Evolutionary conservation across 176 grass and related monocot genomes (phyloP).

Genomic region (Guadua angustifolia): DNA sequence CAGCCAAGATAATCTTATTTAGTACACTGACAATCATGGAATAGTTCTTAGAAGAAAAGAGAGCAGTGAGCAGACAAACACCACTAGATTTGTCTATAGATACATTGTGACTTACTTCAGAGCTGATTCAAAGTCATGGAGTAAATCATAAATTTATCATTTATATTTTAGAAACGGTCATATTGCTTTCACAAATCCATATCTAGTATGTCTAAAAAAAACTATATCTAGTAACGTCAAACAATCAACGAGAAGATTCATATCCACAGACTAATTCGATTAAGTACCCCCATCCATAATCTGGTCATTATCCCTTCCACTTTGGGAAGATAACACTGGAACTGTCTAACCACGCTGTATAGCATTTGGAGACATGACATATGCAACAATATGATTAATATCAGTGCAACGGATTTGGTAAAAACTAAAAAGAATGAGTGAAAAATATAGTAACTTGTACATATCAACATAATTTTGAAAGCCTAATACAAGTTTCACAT

Average conservation of each 20-base stretch:
- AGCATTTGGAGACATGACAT: neutral
- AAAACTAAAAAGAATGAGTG: conserved; percentile 4
- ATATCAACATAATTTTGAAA: neutral
- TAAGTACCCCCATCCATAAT: neutral
- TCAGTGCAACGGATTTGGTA: neutral
- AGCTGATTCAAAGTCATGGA: neutral
- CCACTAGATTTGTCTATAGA: neutral
- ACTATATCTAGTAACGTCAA: neutral
- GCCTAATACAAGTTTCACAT: neutral
- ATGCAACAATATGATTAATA: neutral
- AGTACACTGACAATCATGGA: neutral
- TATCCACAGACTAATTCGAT: conserved; percentile 17
- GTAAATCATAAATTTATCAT: neutral
- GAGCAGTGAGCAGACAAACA: conserved; percentile 1
- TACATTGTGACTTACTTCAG: neutral
- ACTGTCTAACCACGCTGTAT: neutral
- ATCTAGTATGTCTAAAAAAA: neutral
- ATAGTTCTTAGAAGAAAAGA: conserved; percentile 22
- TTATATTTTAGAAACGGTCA: neutral
- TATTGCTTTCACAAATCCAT: conserved; percentile 2
- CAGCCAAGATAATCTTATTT: conserved; percentile 24
- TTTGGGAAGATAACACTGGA: neutral
- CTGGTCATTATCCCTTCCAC: neutral
- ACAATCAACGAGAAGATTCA: neutral
- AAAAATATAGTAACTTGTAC: neutral